These are phyloP conservation scores for Spinellus fusiger DNA, from an alignment of 192 early-diverging fungal species.

Conservation along the genomic window DNA sequence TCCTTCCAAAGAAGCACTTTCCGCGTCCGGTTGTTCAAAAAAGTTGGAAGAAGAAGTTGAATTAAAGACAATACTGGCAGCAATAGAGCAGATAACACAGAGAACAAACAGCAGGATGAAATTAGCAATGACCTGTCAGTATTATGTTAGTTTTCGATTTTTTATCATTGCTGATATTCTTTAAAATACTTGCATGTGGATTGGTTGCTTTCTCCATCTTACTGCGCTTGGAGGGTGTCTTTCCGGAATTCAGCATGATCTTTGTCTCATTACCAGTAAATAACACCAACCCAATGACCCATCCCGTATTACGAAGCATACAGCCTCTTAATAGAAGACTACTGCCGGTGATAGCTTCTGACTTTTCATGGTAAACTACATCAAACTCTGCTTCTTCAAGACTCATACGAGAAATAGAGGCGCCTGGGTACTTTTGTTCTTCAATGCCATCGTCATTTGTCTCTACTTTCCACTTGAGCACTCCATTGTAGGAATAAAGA, in stretches of 20 bases:
- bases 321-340: conserved; percentile 69
- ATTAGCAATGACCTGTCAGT: conserved; percentile 62
- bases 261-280: conserved; percentile 77
- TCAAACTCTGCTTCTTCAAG: not conserved
- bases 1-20: conserved; percentile 49
- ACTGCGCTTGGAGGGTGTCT: conserved; percentile 61
- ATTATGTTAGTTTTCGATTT: not conserved
- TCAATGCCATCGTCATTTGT: not conserved
- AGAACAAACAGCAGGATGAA: conserved; percentile 75
- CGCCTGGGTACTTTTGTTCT: not conserved
- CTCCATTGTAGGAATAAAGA: conserved; percentile 61
- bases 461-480: conserved; percentile 32
- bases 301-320: conserved; percentile 67
- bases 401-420: not conserved
- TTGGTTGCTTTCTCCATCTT: conserved; percentile 69
- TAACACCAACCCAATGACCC: conserved; percentile 65
- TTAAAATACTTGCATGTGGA: conserved; percentile 41
- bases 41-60: conserved; percentile 38
- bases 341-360: conserved; percentile 52
- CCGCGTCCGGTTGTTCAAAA: conserved; percentile 45
- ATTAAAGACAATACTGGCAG: conserved; percentile 54
- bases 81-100: conserved; percentile 65
- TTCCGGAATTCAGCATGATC: conserved; percentile 69
- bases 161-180: not conserved
- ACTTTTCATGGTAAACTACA: conserved; percentile 19